phyloP scores from a whole-genome alignment of 768 basidiomycete species.

The Lyophyllum atratum region DNA sequence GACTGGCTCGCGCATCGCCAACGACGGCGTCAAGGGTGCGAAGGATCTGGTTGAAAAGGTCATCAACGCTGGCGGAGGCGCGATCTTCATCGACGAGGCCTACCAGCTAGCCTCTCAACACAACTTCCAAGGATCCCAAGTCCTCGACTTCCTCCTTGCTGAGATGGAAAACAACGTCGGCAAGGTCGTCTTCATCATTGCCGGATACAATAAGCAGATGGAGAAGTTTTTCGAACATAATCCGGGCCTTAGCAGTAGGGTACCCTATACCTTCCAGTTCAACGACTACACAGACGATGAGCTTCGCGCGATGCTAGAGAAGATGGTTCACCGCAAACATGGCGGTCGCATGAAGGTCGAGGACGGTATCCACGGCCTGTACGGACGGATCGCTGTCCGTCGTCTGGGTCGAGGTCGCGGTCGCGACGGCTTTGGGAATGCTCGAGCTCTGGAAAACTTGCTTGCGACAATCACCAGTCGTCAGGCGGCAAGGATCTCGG shows the following conservation, averaged over 20 bases:
- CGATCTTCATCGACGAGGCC: slow-evolving; percentile 72
- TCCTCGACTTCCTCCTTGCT: slow-evolving; percentile 69
- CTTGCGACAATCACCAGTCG: slow-evolving; percentile 48
- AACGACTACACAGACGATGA: slow-evolving; percentile 62
- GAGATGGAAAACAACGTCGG: slow-evolving; percentile 77
- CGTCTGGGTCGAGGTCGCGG: slow-evolving; percentile 64
- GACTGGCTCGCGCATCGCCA: slow-evolving; percentile 59
- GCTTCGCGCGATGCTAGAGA: slow-evolving; percentile 55
- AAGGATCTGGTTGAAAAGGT: slow-evolving; percentile 51
- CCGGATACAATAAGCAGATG: slow-evolving; percentile 74
- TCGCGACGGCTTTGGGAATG: slow-evolving; percentile 66
- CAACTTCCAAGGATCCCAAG: slow-evolving; percentile 52
- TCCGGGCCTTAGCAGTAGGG: slow-evolving; percentile 68
- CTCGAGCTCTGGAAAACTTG: slow-evolving; percentile 57
- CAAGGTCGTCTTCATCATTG: slow-evolving; percentile 66
- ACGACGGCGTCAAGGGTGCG: slow-evolving; percentile 54
- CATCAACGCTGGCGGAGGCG: slow-evolving; percentile 57
- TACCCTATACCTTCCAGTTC: slow-evolving; percentile 62
- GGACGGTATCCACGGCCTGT: slow-evolving; percentile 43
- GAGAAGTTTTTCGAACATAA: slow-evolving; percentile 79
- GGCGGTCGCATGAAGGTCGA: slow-evolving; percentile 55
- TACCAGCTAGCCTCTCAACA: slow-evolving; percentile 60
- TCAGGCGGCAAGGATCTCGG: slow-evolving; percentile 52
- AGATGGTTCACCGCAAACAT: slow-evolving; percentile 47
- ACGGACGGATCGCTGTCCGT: slow-evolving; percentile 36